A percentile compares a stretch with the other conserved stretches of the same genome.
Conservation (phyloP, 2,329 filamentous ascomycete genomes). For the Akanthomyces dipterigenus region DNA sequence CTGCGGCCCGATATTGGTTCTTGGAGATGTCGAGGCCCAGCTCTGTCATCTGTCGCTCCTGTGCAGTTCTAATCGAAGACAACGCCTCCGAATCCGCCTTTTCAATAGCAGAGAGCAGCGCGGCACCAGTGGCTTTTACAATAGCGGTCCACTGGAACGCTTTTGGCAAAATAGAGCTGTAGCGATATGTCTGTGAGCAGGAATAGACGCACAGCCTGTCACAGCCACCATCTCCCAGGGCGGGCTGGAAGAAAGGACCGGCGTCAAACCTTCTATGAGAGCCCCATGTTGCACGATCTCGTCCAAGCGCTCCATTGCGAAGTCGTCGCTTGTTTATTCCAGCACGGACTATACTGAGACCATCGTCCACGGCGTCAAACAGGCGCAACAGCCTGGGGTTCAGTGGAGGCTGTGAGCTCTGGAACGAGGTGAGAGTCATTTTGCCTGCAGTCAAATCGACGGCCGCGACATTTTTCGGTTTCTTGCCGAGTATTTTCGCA, state of each 20-base stretch:
- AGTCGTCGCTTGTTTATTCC: background rate
- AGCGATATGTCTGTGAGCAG: constrained; percentile 7
- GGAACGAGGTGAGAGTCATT: constrained; percentile 5
- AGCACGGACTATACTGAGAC: background rate
- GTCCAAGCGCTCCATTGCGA: background rate
- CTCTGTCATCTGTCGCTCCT: constrained; percentile 8
- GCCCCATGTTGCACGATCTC: constrained; percentile 3
- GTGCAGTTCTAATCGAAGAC: background rate
- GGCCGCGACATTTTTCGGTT: background rate
- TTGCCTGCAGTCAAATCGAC: background rate
- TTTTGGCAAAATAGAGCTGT: background rate
- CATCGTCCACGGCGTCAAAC: background rate
- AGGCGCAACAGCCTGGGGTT: constrained; percentile 3
- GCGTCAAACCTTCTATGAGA: constrained; percentile 2
- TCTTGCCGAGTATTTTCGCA: background rate
- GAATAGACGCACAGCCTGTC: background rate
- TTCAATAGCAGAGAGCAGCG: constrained; percentile 6
- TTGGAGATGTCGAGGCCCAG: constrained; percentile 1
- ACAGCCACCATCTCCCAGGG: background rate
- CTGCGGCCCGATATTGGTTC: constrained; percentile 9
- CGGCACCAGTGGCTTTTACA: constrained; percentile 1
- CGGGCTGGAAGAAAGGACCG: background rate
- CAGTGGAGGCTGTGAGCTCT: background rate
- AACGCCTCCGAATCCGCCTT: constrained; percentile 1
- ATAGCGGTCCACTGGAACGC: constrained; percentile 5